Conservation (phyloP, 1,139 yeast genomes). For the Chernovozyma aurita region DNA sequence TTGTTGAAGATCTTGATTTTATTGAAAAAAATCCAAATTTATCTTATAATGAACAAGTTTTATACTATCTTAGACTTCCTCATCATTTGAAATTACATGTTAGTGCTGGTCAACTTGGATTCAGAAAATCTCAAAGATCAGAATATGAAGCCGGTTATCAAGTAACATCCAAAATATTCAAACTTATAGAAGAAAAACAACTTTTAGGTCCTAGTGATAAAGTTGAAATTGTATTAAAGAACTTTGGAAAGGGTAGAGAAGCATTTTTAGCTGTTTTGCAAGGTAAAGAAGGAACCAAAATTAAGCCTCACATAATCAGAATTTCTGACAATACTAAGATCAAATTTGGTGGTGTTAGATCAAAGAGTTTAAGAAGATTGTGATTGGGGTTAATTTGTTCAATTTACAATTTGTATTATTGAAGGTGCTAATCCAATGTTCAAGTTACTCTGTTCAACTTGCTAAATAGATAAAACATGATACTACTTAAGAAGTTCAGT, state of each 20-base stretch:
- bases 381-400: conserved; percentile 19
- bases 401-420: too few species aligned
- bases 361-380: conserved; percentile 81
- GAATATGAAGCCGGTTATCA: conserved; percentile 96
- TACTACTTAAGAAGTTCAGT: too few species aligned
- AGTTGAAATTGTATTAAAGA: conserved; percentile 70
- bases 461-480: too few species aligned
- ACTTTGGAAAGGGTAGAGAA: conserved; percentile 85
- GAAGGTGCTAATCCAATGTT: too few species aligned
- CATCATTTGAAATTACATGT: conserved; percentile 67
- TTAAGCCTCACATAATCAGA: conserved; percentile 62
- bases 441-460: too few species aligned
- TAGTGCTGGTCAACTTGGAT: conserved; percentile 71
- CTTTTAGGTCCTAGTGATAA: conserved; percentile 48
- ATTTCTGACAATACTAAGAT: conserved; percentile 75
- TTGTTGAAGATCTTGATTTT: conserved; percentile 60
- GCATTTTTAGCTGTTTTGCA: conserved; percentile 81
- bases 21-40: conserved; percentile 52
- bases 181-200: conserved; percentile 59
- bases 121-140: conserved; percentile 75
- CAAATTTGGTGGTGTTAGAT: conserved; percentile 89
- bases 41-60: conserved; percentile 68
- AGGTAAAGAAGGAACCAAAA: conserved; percentile 80
- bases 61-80: conserved; percentile 75
- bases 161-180: conserved; percentile 70